phyloP scores from a whole-genome alignment of 2,329 filamentous ascomycete species.

The Cryphonectria japonica region DNA sequence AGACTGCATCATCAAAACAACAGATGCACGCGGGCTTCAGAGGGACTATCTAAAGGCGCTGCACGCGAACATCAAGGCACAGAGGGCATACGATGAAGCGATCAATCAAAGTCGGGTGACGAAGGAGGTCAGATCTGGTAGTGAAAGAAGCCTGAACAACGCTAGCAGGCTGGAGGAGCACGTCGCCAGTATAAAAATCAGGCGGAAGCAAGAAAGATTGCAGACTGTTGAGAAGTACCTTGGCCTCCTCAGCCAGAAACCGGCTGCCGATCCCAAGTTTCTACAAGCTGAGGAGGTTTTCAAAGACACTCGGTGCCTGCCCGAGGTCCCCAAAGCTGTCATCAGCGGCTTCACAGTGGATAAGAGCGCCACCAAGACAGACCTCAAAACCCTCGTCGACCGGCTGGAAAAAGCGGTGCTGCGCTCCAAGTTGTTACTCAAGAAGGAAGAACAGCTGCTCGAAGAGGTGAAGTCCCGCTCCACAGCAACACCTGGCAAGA shows the following conservation, averaged over 20 bases:
- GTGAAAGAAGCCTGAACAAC: constrained; percentile 11
- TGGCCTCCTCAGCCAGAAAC: constrained; percentile 54
- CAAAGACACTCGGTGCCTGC: constrained; percentile 47
- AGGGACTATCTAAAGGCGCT: constrained; percentile 60
- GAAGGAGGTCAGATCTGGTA: constrained; percentile 33
- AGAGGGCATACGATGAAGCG: constrained; percentile 49
- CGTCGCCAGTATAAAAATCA: constrained; percentile 54
- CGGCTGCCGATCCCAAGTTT: constrained; percentile 54
- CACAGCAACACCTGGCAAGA: constrained; percentile 41
- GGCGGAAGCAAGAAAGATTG: constrained; percentile 56
- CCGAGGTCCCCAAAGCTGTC: constrained; percentile 56
- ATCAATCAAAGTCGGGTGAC: constrained; percentile 35
- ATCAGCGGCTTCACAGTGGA: constrained; percentile 54
- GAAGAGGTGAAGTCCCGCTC: constrained; percentile 49
- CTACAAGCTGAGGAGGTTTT: constrained; percentile 56
- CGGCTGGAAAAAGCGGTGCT: constrained; percentile 63
- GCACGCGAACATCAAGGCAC: constrained; percentile 55
- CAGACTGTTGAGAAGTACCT: constrained; percentile 55
- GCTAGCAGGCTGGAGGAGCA: constrained; percentile 50
- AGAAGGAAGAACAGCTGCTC: constrained; percentile 60
- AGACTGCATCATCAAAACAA: constrained; percentile 41
- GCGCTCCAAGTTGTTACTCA: constrained; percentile 59
- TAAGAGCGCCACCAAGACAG: constrained; percentile 42
- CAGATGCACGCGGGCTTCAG: constrained; percentile 52
- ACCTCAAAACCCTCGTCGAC: constrained; percentile 52